These are phyloP conservation scores for Malassezia dermatis DNA, from an alignment of 1,284 basidiomycete species.

Conservation along the genomic window DNA sequence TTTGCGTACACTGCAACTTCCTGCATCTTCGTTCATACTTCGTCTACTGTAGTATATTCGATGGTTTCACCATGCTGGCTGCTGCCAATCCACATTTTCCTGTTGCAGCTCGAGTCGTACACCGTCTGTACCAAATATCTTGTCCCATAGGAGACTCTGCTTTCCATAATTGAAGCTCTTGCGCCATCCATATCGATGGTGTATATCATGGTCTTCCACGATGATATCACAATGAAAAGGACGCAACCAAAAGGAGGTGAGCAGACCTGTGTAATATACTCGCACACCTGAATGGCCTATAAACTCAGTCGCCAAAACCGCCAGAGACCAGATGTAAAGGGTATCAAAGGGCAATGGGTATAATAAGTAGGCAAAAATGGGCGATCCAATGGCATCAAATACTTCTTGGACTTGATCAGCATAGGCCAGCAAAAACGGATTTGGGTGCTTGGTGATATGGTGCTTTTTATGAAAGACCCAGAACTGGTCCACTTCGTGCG, in stretches of 20 bases:
- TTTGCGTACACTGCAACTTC: no score
- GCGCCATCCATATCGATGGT: conserved; percentile 41
- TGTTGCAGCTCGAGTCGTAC: conserved; percentile 25
- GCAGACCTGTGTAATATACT: conserved; percentile 21
- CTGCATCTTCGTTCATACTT: neutral
- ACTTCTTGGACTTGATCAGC: conserved; percentile 37
- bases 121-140: conserved; percentile 35
- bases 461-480: conserved; percentile 30
- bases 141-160: conserved; percentile 40
- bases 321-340: conserved; percentile 18
- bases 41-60: neutral
- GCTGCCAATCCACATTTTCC: conserved; percentile 21
- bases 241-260: conserved; percentile 24
- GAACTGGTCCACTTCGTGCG: conserved; percentile 28
- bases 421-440: conserved; percentile 23
- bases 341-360: conserved; percentile 26
- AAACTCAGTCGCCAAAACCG: conserved; percentile 28
- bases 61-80: neutral
- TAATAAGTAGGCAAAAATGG: conserved; percentile 24
- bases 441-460: conserved; percentile 37
- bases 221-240: conserved; percentile 28
- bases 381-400: conserved; percentile 31
- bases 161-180: conserved; percentile 37
- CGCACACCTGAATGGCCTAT: conserved; percentile 36
- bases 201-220: conserved; percentile 46